Evolutionary conservation across 495 filamentous ascomycete species (phyloP).

Genomic region (Hypoxylon subgilvum): DNA sequence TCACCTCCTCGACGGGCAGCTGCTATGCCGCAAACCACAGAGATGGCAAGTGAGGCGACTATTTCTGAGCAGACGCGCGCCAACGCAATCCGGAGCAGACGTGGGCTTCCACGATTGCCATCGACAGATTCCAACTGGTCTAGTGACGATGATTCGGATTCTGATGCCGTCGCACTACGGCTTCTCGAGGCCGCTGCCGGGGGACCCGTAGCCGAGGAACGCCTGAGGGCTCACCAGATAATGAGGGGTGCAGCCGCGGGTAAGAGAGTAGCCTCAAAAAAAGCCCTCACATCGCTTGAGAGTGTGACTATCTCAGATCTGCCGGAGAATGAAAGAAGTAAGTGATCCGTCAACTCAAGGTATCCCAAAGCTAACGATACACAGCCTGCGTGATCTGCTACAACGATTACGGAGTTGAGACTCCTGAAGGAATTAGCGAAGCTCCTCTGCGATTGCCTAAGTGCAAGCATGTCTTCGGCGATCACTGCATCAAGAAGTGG

Average conservation of each 20-base stretch:
- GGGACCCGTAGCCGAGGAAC: constrained; percentile 35
- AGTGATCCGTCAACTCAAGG: constrained; percentile 34
- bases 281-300: constrained; percentile 53
- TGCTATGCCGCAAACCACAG: not conserved
- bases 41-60: not conserved
- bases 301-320: constrained; percentile 50
- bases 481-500: constrained; percentile 67
- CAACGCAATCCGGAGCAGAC: constrained; percentile 10
- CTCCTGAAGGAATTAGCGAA: constrained; percentile 59
- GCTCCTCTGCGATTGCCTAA: constrained; percentile 58
- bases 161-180: constrained; percentile 18
- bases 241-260: constrained; percentile 46
- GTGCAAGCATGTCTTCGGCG: constrained; percentile 65
- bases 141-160: constrained; percentile 32
- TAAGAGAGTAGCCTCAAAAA: constrained; percentile 55
- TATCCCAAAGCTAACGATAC: constrained; percentile 11
- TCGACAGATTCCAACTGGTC: constrained; percentile 21
- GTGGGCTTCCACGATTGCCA: constrained; percentile 6
- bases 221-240: constrained; percentile 45
- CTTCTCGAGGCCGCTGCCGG: constrained; percentile 19
- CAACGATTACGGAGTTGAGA: constrained; percentile 58
- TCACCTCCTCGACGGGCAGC: constrained; percentile 19
- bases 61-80: constrained; percentile 11
- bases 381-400: constrained; percentile 64
- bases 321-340: constrained; percentile 55